These are phyloP conservation scores for Boletus reticulatus DNA, from an alignment of 768 basidiomycete species.

Conservation along the genomic window DNA sequence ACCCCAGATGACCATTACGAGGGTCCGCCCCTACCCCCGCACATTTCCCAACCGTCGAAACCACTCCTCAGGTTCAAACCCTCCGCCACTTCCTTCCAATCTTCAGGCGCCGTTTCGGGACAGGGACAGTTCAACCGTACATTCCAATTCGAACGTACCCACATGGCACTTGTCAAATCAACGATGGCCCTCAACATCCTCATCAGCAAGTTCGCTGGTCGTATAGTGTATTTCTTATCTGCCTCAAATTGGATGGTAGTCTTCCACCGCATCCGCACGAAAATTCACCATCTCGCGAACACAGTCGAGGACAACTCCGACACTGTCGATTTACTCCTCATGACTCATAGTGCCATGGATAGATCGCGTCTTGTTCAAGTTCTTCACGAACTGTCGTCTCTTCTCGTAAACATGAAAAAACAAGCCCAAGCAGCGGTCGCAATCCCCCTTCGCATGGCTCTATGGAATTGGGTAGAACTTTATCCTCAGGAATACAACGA, in stretches of 20 bases:
- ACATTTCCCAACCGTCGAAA: slow-evolving; percentile 37
- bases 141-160: slow-evolving; percentile 57
- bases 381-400: slow-evolving; percentile 76
- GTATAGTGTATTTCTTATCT: slow-evolving; percentile 83
- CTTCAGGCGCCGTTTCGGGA: slow-evolving; percentile 33
- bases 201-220: slow-evolving; percentile 70
- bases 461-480: slow-evolving; percentile 89
- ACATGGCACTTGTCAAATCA: slow-evolving; percentile 57
- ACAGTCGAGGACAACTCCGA: slow-evolving; percentile 57
- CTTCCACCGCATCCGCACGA: slow-evolving; percentile 62
- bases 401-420: slow-evolving; percentile 78
- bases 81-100: slow-evolving; percentile 42
- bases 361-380: slow-evolving; percentile 63
- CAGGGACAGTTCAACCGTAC: slow-evolving; percentile 25
- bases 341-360: slow-evolving; percentile 78
- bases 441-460: slow-evolving; percentile 65
- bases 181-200: slow-evolving; percentile 54
- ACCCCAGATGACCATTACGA: slow-evolving; percentile 19
- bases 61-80: slow-evolving; percentile 34
- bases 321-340: slow-evolving; percentile 69
- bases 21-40: slow-evolving; percentile 35
- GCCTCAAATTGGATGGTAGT: slow-evolving; percentile 86
- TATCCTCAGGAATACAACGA: slow-evolving; percentile 80
- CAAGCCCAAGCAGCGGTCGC: slow-evolving; percentile 74
- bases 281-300: slow-evolving; percentile 64